phyloP scores from a whole-genome alignment of 768 basidiomycete species.

The Neoboletus magnificus region DNA sequence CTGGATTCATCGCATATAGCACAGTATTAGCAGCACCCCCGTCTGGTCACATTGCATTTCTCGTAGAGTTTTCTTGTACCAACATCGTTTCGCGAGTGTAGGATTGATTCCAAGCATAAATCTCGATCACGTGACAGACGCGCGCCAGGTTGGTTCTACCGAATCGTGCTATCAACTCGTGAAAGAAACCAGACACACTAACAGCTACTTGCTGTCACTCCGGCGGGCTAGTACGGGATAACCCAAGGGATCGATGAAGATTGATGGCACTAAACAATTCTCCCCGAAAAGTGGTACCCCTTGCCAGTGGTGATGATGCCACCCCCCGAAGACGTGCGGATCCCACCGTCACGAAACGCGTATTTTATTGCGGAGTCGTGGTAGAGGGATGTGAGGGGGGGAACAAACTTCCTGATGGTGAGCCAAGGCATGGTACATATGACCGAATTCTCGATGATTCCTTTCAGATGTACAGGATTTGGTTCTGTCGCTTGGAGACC shows the following conservation, averaged over 20 bases:
- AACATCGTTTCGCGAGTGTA: not conserved
- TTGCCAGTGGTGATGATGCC: conserved; percentile 65
- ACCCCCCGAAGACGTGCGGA: conserved; percentile 40
- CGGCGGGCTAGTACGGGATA: conserved; percentile 1
- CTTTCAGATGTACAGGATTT: conserved; percentile 71
- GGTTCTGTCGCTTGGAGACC: conserved; percentile 71
- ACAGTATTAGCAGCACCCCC: conserved; percentile 1
- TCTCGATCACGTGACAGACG: conserved; percentile 29
- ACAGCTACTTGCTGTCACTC: not conserved
- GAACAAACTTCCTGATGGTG: conserved; percentile 65
- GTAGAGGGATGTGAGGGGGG: conserved; percentile 80
- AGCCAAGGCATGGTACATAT: conserved; percentile 11
- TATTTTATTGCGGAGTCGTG: conserved; percentile 87
- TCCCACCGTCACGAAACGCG: conserved; percentile 62
- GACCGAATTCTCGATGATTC: conserved; percentile 9
- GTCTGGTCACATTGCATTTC: conserved; percentile 16
- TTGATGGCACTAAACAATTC: conserved; percentile 65
- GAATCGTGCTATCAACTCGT: not conserved
- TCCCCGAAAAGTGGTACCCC: conserved; percentile 70
- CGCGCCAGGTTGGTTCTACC: conserved; percentile 12
- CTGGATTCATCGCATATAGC: conserved; percentile 3
- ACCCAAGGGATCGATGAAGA: conserved; percentile 17
- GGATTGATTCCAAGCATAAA: not conserved
- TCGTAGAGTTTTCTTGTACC: conserved; percentile 4
- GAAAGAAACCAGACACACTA: not conserved